Evolutionary conservation across 768 basidiomycete genomes (phyloP).

Genomic region (Suillus placidus): DNA sequence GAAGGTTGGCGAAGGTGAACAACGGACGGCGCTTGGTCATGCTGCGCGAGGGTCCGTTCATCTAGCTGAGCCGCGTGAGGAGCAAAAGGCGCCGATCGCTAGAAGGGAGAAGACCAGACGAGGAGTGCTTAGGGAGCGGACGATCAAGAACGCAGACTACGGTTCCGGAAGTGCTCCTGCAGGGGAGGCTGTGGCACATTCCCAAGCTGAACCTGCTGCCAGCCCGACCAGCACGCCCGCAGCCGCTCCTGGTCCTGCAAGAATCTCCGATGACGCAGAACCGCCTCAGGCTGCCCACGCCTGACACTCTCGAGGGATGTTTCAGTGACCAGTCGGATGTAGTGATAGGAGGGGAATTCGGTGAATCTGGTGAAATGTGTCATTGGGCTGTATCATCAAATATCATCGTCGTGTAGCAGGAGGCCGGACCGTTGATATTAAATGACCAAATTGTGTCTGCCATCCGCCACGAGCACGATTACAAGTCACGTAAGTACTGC

Average conservation of each 20-base stretch:
- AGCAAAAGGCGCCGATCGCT: not conserved
- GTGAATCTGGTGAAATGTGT: not conserved
- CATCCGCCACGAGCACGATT: not conserved
- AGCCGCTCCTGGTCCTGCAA: conserved; percentile 11
- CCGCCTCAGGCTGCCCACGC: conserved; percentile 2
- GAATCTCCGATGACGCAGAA: conserved; percentile 9
- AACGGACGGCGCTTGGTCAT: not conserved
- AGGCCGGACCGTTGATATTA: not conserved
- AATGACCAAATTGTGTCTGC: not conserved
- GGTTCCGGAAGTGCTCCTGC: conserved; percentile 19
- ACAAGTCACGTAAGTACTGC: not conserved
- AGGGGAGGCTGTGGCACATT: not conserved
- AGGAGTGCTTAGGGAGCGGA: conserved; percentile 17
- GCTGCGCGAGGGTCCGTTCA: not conserved
- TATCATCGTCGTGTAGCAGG: not conserved
- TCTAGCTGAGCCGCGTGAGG: not conserved
- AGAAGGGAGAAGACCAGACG: conserved; percentile 8
- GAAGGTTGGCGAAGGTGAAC: conserved; percentile 2
- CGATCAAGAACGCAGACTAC: conserved; percentile 31
- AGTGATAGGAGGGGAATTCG: not conserved
- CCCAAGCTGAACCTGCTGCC: conserved; percentile 15
- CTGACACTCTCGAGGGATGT: conserved; percentile 4
- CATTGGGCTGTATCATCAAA: not conserved
- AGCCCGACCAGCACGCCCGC: conserved; percentile 19
- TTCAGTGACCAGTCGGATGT: not conserved